phyloP scores from a whole-genome alignment of 106 monocot species.

The Phalaenopsis aphrodite region DNA sequence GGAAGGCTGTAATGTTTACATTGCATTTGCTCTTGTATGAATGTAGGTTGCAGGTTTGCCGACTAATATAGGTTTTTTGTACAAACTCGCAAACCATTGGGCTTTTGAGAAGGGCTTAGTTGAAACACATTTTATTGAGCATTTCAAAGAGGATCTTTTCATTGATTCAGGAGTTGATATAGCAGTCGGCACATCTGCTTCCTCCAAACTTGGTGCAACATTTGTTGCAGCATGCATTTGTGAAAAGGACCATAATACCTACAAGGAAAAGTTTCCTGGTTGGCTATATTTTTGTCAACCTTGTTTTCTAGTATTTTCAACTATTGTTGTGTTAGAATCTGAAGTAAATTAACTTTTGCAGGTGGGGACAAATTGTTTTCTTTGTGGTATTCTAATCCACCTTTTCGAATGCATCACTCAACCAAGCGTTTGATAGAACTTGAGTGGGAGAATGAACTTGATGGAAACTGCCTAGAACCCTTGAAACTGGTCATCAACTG shows the following conservation, averaged over 20 bases:
- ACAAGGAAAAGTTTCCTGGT: conserved; percentile 34
- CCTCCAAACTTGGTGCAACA: conserved; percentile 48
- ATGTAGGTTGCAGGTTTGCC: conserved; percentile 93
- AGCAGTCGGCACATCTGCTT: conserved; percentile 20
- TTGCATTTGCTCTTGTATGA: background rate
- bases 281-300: conserved; percentile 7
- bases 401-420: conserved; percentile 94
- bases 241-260: conserved; percentile 44
- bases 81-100: conserved; percentile 73
- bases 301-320: background rate
- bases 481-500: conserved; percentile 50
- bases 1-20: background rate
- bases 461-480: conserved; percentile 26
- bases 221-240: conserved; percentile 82
- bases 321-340: background rate
- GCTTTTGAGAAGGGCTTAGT: conserved; percentile 90
- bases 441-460: conserved; percentile 77
- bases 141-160: conserved; percentile 66
- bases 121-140: conserved; percentile 95
- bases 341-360: conserved; percentile 13
- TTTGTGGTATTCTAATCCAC: conserved; percentile 77
- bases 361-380: conserved; percentile 44
- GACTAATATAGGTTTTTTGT: conserved; percentile 87
- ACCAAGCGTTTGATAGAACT: conserved; percentile 58
- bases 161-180: conserved; percentile 20